phyloP scores from a whole-genome alignment of 495 filamentous ascomycete genomes.

The Tuber melanosporum region DNA sequence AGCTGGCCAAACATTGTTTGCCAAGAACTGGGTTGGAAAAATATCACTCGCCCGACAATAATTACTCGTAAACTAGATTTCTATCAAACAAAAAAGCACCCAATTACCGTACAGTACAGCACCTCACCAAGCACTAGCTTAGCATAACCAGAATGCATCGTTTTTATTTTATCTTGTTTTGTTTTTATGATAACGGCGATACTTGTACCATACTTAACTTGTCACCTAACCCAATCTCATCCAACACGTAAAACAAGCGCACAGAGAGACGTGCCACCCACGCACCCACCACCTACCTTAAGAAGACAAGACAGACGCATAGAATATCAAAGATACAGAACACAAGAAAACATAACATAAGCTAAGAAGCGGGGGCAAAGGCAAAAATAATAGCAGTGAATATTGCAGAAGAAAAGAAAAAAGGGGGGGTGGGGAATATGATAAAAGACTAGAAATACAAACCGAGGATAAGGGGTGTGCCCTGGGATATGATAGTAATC shows the following conservation, averaged over 20 bases:
- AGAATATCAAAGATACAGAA: not conserved
- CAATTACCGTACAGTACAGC: not conserved
- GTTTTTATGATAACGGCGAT: not conserved
- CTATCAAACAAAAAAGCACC: not conserved
- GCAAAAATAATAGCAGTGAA: not conserved
- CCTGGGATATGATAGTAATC: not conserved
- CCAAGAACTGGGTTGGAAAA: not conserved
- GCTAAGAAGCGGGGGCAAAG: not conserved
- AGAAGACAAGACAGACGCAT: not conserved
- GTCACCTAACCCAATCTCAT: not conserved
- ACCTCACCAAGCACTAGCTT: not conserved
- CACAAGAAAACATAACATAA: not conserved
- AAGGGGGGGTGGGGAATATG: not conserved
- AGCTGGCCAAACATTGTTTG: not conserved
- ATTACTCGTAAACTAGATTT: not conserved
- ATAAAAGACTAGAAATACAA: not conserved
- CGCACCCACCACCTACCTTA: not conserved
- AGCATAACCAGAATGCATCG: not conserved
- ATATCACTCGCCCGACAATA: not conserved
- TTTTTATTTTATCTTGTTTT: not conserved
- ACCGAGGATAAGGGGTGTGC: not conserved
- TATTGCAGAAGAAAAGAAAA: not conserved
- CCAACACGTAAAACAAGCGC: not conserved
- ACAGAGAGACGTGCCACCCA: not conserved
- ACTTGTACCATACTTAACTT: conserved; percentile 1